Conservation (phyloP, 257 asterid species). For the Plantago major region DNA sequence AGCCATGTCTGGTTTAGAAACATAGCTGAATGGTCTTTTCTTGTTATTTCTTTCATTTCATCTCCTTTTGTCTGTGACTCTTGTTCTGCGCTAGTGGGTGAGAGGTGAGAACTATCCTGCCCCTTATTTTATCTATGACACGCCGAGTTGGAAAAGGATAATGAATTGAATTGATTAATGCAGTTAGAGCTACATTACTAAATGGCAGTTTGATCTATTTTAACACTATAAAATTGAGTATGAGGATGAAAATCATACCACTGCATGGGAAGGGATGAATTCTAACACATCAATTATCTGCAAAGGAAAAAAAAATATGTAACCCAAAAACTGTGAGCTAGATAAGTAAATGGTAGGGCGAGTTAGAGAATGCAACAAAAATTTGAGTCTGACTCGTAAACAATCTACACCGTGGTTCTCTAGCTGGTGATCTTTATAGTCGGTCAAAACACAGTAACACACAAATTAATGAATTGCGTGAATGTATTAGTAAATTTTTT, state of each 20-base stretch:
- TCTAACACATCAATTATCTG: conserved; percentile 96
- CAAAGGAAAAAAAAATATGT: conserved; percentile 27
- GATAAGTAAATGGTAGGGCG: no score
- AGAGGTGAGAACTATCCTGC: not conserved
- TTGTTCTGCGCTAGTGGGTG: not conserved
- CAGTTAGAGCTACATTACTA: conserved; percentile 2
- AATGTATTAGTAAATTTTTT: no score
- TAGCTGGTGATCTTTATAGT: no score
- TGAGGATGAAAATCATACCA: conserved; percentile 47
- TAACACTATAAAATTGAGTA: conserved; percentile 3
- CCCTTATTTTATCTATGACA: not conserved
- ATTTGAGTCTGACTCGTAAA: no score
- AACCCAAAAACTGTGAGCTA: not conserved
- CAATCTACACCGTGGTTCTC: no score
- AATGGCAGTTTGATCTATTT: conserved; percentile 6
- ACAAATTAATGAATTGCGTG: no score
- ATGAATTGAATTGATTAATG: no score
- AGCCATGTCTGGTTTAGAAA: not conserved
- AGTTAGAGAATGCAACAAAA: no score
- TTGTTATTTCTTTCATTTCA: not conserved
- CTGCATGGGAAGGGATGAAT: conserved; percentile 85
- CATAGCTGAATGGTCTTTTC: not conserved
- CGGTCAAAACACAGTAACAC: no score
- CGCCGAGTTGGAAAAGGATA: conserved; percentile 14
- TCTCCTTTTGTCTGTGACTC: not conserved